Base-by-base conservation (phyloP, 768 basidiomycete genomes). In the Cyclocybe aegerita region DNA sequence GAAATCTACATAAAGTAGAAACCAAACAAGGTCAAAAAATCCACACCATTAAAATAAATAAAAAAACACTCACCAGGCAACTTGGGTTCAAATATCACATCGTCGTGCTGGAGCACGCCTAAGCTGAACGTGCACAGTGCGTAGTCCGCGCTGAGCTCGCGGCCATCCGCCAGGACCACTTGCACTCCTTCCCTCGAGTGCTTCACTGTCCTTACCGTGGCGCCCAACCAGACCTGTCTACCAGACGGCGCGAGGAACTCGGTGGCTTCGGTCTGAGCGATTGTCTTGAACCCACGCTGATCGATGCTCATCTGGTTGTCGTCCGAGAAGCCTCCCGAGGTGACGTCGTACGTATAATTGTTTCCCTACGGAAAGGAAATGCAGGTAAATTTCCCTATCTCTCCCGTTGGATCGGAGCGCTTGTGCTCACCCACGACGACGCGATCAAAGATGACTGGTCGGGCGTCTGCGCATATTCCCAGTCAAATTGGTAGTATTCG, bases 61-160 rank as follows among this genome's bases (percentile, higher is more conserved):
- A 45, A 7, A 2, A n/a, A 58, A 4, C 4, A 36, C 64, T 39
- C 52, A 64, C 68, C 58, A 29, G 85, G 86, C 14, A 86, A 60
- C 7, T 65, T 16, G 2, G 86, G 86, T 37, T 74, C 59, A 55
- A 85, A 88, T 3, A 45, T 50, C 4, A 88, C 79, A 51, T 86
- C 84, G 30, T 75, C 67, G 49, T 84, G 71, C 65, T 88, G 86
- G 47, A 88, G 68, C 6, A 88, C 86, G 0, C 86, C 86, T 1
- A 85, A 61, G 53, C 85, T 86, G 66, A 88, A 88, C 0, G 86
- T 88, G 54, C 79, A 80, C 29, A 88, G 60, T 3, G 78, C 83
- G 60, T 84, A 81, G 45, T 85, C 78, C 10, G 76, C 83, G 10
- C 63, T 68, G 16, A 86, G 58, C 1, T 37, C 65, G 31, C 65